phyloP scores from a whole-genome alignment of 106 monocot genomes.

The Dendrobium chrysotoxum region DNA sequence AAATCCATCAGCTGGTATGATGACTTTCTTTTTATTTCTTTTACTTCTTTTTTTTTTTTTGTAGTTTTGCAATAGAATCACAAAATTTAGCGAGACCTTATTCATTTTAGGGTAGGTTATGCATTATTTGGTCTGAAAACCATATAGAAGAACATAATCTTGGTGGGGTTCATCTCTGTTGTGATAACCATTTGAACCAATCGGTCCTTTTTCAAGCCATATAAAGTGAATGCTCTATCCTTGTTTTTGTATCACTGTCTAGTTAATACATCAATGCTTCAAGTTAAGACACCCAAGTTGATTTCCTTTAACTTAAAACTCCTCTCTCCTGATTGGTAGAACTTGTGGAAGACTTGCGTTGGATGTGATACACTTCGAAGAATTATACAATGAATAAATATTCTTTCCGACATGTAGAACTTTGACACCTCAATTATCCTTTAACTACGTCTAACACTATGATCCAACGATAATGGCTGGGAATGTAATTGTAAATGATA shows the following conservation, averaged over 20 bases:
- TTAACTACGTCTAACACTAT: no score
- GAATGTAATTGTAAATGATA: no score
- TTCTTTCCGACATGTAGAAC: no score
- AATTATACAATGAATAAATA: no score
- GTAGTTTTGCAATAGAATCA: not conserved
- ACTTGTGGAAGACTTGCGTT: not conserved
- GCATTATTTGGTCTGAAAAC: not conserved
- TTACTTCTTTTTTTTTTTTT: not conserved
- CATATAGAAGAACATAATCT: not conserved
- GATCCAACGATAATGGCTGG: no score
- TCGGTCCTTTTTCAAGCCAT: not conserved
- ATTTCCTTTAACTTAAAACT: no score
- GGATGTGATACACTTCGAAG: not conserved
- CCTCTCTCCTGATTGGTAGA: not conserved
- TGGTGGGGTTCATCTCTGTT: not conserved
- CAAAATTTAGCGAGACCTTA: not conserved
- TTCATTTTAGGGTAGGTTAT: not conserved
- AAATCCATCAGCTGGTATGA: conserved; percentile 78
- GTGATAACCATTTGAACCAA: not conserved
- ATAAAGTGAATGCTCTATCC: not conserved
- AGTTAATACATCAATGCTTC: not conserved
- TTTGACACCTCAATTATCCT: no score
- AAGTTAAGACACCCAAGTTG: not conserved
- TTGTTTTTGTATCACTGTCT: not conserved
- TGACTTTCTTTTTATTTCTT: not conserved